These are phyloP conservation scores for Pleurotus djamor DNA, from an alignment of 768 basidiomycete species.

Conservation along the genomic window DNA sequence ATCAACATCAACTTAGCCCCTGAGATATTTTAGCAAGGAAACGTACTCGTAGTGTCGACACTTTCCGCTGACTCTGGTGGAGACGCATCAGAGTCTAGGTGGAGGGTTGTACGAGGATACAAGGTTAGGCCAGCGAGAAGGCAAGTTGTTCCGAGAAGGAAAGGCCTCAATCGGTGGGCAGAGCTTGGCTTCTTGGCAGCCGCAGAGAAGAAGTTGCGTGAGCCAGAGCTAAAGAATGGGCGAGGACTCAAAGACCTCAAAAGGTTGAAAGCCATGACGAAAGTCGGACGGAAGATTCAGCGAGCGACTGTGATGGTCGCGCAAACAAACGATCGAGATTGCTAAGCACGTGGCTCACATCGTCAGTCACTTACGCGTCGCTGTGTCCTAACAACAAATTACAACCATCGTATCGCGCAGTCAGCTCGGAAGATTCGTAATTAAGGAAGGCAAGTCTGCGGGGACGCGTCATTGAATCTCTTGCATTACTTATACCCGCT, in stretches of 20 bases:
- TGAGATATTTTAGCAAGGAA: neutral
- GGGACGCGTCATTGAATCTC: conserved; percentile 2
- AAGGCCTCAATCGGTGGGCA: conserved; percentile 11
- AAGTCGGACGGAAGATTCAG: neutral
- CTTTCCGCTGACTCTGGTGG: conserved; percentile 8
- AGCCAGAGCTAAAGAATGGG: neutral
- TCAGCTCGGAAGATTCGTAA: neutral
- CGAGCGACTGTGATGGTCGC: neutral
- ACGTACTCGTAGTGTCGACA: conserved; percentile 22
- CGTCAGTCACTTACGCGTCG: neutral
- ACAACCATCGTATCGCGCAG: neutral
- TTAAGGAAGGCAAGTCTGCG: neutral
- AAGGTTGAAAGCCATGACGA: neutral
- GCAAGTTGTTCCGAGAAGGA: conserved; percentile 30
- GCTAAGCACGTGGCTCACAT: neutral
- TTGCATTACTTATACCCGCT: neutral
- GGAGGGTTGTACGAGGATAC: conserved; percentile 21
- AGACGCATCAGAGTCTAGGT: conserved; percentile 37
- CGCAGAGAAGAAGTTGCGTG: conserved; percentile 1
- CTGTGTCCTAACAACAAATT: neutral
- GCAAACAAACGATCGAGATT: neutral
- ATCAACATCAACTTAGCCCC: neutral
- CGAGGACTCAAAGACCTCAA: conserved; percentile 1
- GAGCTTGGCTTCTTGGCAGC: neutral
- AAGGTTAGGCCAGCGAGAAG: conserved; percentile 5